A percentile compares a stretch with the other conserved stretches of the same genome.
These are phyloP conservation scores for Hura crepitans DNA, from an alignment of 441 rosid genomes.

Conservation along the genomic window DNA sequence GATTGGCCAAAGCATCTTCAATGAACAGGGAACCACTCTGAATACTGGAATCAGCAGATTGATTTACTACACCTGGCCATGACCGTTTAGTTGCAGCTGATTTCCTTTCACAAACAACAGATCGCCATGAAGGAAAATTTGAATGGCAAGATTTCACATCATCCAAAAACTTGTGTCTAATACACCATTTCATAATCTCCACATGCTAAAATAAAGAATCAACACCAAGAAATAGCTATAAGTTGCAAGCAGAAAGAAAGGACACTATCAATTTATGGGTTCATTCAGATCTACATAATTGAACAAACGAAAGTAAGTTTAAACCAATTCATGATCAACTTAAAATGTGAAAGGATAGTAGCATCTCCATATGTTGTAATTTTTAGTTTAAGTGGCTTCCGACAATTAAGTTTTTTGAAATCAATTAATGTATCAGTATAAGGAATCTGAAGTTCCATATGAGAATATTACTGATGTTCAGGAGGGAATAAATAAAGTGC, in stretches of 20 bases:
- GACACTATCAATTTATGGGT: neutral
- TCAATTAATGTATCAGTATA: neutral
- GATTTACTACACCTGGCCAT: slow-evolving; percentile 75
- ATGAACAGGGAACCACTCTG: slow-evolving; percentile 76
- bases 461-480: neutral
- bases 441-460: neutral
- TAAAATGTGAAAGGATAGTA: neutral
- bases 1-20: slow-evolving; percentile 88
- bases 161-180: slow-evolving; percentile 64
- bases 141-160: slow-evolving; percentile 47
- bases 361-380: neutral
- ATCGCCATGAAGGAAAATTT: slow-evolving; percentile 50
- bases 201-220: slow-evolving; percentile 55
- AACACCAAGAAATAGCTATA: slow-evolving; percentile 11
- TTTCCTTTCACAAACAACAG: slow-evolving; percentile 61
- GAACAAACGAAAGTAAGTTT: neutral
- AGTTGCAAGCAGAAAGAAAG: slow-evolving; percentile 7
- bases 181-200: slow-evolving; percentile 80
- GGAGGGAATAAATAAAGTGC: neutral
- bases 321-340: neutral
- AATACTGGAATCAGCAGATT: slow-evolving; percentile 44
- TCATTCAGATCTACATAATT: neutral
- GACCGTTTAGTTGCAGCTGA: slow-evolving; percentile 67
- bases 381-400: neutral
- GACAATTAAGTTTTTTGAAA: neutral